Evolutionary conservation across 2,329 filamentous ascomycete species (phyloP).

Genomic region (Neophaeococcomyces aloes): DNA sequence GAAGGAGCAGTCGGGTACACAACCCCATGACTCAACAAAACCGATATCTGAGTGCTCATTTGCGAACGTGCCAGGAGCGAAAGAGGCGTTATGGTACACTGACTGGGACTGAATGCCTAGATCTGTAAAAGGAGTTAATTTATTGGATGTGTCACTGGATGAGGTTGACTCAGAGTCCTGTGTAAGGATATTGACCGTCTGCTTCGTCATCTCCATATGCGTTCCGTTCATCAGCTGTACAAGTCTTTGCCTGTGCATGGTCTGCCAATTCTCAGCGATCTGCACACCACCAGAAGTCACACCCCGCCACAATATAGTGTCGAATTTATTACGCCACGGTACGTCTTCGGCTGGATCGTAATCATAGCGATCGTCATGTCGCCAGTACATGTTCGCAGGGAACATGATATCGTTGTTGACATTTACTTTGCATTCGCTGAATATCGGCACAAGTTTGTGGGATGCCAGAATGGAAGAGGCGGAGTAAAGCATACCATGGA

Average conservation of each 20-base stretch:
- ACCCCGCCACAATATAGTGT: conserved; percentile 53
- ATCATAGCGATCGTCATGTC: conserved; percentile 47
- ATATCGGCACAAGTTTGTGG: conserved; percentile 52
- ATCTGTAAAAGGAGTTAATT: conserved; percentile 4
- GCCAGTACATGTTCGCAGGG: conserved; percentile 58
- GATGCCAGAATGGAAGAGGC: conserved; percentile 49
- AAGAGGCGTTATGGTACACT: conserved; percentile 6
- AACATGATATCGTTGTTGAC: conserved; percentile 62
- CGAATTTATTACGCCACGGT: conserved; percentile 48
- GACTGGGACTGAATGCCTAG: background rate
- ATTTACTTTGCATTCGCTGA: conserved; percentile 57
- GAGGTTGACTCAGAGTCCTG: conserved; percentile 15
- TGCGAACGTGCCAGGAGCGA: conserved; percentile 22
- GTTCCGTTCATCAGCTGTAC: conserved; percentile 29
- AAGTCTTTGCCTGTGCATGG: conserved; percentile 31
- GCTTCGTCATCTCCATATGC: conserved; percentile 18
- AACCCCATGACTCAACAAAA: conserved; percentile 29
- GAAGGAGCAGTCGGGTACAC: conserved; percentile 30
- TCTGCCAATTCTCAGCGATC: conserved; percentile 28
- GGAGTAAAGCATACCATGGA: conserved; percentile 56
- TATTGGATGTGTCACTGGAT: conserved; percentile 6
- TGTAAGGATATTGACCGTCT: conserved; percentile 24
- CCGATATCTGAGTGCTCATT: conserved; percentile 29
- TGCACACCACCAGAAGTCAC: conserved; percentile 54
- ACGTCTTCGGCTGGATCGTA: conserved; percentile 47